Evolutionary conservation across 768 basidiomycete species (phyloP), one percentile per base, ranked within the genome.

Genomic region (Lactifluus hygrophoroides): DNA sequence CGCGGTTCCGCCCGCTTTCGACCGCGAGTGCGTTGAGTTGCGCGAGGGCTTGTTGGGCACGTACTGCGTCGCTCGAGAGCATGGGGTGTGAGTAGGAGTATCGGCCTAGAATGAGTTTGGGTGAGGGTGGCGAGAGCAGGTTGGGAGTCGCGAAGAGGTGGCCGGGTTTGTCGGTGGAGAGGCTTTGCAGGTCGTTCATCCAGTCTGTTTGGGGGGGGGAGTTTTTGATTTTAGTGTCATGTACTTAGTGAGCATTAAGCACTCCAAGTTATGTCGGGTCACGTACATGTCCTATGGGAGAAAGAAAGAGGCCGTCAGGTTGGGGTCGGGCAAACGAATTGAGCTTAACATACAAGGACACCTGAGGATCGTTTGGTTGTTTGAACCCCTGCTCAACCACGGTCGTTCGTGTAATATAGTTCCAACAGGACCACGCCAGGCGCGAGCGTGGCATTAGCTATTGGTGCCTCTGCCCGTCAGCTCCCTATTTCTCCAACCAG

Each of bases 391-490:
- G 65, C 7, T 54, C 57, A 58, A 76, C 72, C 19, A 70, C 54
- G 17, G 69, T 66, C 17, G 79, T 81, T 35, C 69, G 73, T 1
- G 85, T 83, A 17, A 88, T 69, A 67, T 86, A 89, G 68, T 89
- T 90, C 87, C 87, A 90, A 63, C 84, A 84, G 0, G 85, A 84
- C 84, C 87, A 90, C 0, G 85, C 85, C 11, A 72, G 61, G 19
- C 78, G 72, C 48, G 73, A 73, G 56, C 72, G 73, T 0, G 87
- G 89, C 86, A 90, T 88, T 14, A 90, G 67, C 85, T 88, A 23
- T n/a, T 11, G 30, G 35, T 17, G 51, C n/a, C n/a, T 23, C n/a
- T 8, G 27, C 28, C 32, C 1, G 13, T 46, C 25, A 54, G 51
- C 34, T 27, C 13, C 44, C 25, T n/a, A 16, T 16, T n/a, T 35